phyloP scores from a whole-genome alignment of 345 rosid genomes.

The Trapa bicornis region DNA sequence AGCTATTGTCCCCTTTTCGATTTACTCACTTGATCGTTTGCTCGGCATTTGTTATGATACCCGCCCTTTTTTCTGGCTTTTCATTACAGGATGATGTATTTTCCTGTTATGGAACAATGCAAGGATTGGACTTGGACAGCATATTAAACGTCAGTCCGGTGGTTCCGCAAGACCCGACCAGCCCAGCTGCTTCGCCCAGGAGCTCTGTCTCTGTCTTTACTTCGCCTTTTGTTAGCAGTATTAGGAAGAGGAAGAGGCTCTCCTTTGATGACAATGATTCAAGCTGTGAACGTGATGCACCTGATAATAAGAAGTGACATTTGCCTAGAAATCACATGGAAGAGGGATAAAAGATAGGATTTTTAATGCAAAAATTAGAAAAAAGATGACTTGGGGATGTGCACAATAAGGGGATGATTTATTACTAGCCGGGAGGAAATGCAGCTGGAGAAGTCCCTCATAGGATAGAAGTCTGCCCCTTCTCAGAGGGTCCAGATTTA shows the following conservation, averaged over 20 bases:
- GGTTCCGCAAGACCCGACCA: neutral
- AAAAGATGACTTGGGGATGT: neutral
- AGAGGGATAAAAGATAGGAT: neutral
- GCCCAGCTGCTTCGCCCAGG: neutral
- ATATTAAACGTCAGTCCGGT: too few species aligned
- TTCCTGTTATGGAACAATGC: conserved; percentile 34
- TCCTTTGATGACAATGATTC: neutral
- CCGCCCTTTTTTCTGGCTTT: neutral
- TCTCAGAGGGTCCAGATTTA: neutral
- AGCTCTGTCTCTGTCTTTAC: neutral
- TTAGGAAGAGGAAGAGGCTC: neutral
- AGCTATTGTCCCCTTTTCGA: conserved; percentile 7
- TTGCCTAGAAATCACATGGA: too few species aligned
- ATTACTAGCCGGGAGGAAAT: neutral
- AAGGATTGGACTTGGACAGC: conserved; percentile 14
- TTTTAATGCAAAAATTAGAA: neutral
- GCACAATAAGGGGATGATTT: neutral
- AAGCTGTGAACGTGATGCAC: neutral
- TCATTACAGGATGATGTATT: conserved; percentile 37
- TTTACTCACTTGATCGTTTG: neutral
- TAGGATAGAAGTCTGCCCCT: neutral
- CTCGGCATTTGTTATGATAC: too few species aligned
- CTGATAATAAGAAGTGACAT: neutral
- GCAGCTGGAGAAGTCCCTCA: neutral
- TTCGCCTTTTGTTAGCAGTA: neutral